These are phyloP conservation scores for Metschnikowia orientalis DNA, from an alignment of 805 yeast genomes.

Conservation along the genomic window DNA sequence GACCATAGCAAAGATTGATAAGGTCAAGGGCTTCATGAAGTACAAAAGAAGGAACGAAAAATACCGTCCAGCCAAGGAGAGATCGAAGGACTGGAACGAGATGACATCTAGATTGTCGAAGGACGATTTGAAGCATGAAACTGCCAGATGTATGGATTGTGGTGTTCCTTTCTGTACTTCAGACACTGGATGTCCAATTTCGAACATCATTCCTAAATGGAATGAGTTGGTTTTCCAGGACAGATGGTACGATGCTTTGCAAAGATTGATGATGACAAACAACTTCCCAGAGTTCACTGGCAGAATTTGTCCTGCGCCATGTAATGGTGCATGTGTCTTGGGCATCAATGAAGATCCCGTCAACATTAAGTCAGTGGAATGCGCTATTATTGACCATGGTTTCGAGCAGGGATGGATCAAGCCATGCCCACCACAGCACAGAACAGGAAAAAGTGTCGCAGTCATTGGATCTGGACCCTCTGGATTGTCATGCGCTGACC, in stretches of 20 bases:
- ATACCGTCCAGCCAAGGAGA: constrained; percentile 70
- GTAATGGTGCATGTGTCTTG: constrained; percentile 91
- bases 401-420: constrained; percentile 95
- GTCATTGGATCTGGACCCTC: constrained; percentile 96
- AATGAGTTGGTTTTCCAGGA: constrained; percentile 93
- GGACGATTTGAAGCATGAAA: constrained; percentile 83
- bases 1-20: constrained; percentile 63
- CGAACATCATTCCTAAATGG: constrained; percentile 97
- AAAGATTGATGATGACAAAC: constrained; percentile 89
- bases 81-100: constrained; percentile 92
- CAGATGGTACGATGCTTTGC: constrained; percentile 91
- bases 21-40: constrained; percentile 87
- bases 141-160: constrained; percentile 99
- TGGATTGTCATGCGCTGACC: constrained; percentile 96
- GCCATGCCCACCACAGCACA: constrained; percentile 69
- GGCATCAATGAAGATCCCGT: constrained; percentile 94
- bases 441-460: constrained; percentile 85
- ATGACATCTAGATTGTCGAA: constrained; percentile 74
- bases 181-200: constrained; percentile 96
- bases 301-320: constrained; percentile 98
- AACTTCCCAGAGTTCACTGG: constrained; percentile 99
- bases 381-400: constrained; percentile 94
- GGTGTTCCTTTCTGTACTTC: constrained; percentile 99
- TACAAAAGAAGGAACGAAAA: constrained; percentile 85
- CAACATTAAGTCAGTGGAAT: constrained; percentile 92